These are phyloP conservation scores for Salix brachista DNA, from an alignment of 345 rosid genomes.

Conservation along the genomic window DNA sequence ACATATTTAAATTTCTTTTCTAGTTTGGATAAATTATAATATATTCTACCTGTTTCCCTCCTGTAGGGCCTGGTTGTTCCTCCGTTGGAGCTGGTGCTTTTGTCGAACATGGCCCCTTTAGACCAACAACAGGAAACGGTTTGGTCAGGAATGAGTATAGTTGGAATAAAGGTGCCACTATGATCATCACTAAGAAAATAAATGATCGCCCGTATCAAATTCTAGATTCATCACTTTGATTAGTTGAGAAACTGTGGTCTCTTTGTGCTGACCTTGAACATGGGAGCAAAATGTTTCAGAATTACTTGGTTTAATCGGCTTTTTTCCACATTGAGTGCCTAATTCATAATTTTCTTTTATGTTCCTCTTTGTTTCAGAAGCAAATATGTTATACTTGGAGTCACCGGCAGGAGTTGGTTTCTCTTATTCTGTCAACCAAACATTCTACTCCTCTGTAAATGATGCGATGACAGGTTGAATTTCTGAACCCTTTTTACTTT, in stretches of 20 bases:
- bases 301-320: too few species aligned
- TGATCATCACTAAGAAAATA: too few species aligned
- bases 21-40: background rate
- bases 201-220: too few species aligned
- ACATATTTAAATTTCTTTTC: background rate
- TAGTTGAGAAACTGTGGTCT: too few species aligned
- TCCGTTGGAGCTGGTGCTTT: slow-evolving; percentile 11
- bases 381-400: slow-evolving; percentile 16
- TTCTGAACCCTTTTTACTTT: background rate
- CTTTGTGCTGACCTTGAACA: too few species aligned
- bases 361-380: background rate
- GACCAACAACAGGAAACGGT: background rate
- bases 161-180: slow-evolving; percentile 12
- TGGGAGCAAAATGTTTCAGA: too few species aligned
- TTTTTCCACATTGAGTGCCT: too few species aligned
- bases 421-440: slow-evolving; percentile 5
- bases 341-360: background rate
- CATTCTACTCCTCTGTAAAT: slow-evolving; percentile 1
- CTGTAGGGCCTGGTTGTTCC: slow-evolving; percentile 14
- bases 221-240: too few species aligned
- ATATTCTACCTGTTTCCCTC: too few species aligned
- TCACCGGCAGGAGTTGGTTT: slow-evolving; percentile 19
- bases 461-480: slow-evolving; percentile 4
- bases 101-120: slow-evolving; percentile 6
- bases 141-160: slow-evolving; percentile 4